Base-by-base conservation (phyloP, 2,329 filamentous ascomycete species). In the Penicillium occitanis region DNA sequence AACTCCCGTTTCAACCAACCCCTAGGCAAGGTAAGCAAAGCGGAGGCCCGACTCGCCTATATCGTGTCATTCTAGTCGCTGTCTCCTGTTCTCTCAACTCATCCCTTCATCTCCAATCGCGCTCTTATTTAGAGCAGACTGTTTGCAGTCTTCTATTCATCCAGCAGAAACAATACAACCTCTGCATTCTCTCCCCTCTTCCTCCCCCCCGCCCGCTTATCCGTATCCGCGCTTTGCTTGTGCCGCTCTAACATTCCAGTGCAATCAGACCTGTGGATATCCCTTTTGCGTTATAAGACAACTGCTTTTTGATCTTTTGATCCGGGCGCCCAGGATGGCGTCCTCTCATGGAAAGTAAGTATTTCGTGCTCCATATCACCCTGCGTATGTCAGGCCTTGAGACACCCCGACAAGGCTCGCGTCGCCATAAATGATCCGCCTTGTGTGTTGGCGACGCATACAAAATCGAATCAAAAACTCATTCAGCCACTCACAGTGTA, bases 401-500 rank as follows among this genome's bases (percentile, higher is more conserved):
- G 37, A 60, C 40, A 60, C 30, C 6, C 25, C 22, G 40, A 60
- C 8, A 33, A 60, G 57, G 51, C 35, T 22, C 10, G 22, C 40
- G 22, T 19, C 33, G 62, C 62, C 6, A 11, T 28, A n/a, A 37
- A 4, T 51, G 22, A 44, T 55, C 37, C 22, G 7, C 19, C 35
- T 8, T n/a, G 30, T 51, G 25, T 4, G 37, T 51, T 51, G n/a
- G 10, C 42, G 50, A 35, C 50, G 51, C 48, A 55, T 42, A 35
- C 42, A 17, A 22, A 14, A 35, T 48, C 5, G 40, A 10, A 51
- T 53, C n/a, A 44, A 46, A 53, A 44, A 63, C 40, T 46, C 51
- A 48, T 35, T 35, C 62, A n/a, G 30, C 30, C 37, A 14, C 28
- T 65, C 71, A 70, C 75, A 87, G 85, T 70, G 83, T 87, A 73